Base-by-base conservation (phyloP, 192 early-diverging fungal species). In the Borealophlyctis nickersoniae region DNA sequence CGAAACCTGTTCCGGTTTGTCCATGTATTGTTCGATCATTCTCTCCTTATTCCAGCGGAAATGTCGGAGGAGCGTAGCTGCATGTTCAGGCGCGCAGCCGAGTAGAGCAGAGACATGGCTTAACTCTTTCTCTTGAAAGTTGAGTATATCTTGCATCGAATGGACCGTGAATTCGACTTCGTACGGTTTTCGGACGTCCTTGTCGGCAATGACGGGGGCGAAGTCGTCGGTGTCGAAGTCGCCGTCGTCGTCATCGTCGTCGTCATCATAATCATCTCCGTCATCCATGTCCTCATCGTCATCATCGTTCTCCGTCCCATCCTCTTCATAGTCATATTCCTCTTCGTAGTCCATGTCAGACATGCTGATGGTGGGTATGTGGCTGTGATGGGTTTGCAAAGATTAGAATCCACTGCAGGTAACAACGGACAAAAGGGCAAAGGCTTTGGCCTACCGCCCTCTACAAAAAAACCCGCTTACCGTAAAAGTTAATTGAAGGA, bases 11-110 rank as follows among this genome's bases (percentile, higher is more conserved):
- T 84, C 81, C 1, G 86, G 73, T 58, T 84, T 75, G 63, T 90
- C 91, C 80, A 91, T 76, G 69, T 77, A 84, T 11, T 77, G 77
- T 69, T 95, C 92, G 5, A 95, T 79, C 7, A 95, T 65, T 35
- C 77, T 73, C 56, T 95, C 92, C 72, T 93, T 92, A 77, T 92
- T 91, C 90, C 91, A 93, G 68, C 79, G 72, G 74, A 88, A 92
- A 61, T 81, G 72, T 24, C 92, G 83, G 35, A 95, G 76, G 57
- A 95, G 71, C 5, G 88, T 89, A 0, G 90, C 86, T 4, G 88
- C 88, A 62, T 89, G 86, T 49, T 87, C 75, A 45, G 73, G 66
- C 16, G 69, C 50, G 49, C 88, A 73, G 58, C 89, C 91, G 48
- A 93, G 74, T 55, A 95, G 86, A 23, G 75, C 76, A 9, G 84